Evolutionary conservation across 2,329 filamentous ascomycete genomes (phyloP), one percentile per base, ranked within the genome.

Genomic region (Claviceps purpurea): DNA sequence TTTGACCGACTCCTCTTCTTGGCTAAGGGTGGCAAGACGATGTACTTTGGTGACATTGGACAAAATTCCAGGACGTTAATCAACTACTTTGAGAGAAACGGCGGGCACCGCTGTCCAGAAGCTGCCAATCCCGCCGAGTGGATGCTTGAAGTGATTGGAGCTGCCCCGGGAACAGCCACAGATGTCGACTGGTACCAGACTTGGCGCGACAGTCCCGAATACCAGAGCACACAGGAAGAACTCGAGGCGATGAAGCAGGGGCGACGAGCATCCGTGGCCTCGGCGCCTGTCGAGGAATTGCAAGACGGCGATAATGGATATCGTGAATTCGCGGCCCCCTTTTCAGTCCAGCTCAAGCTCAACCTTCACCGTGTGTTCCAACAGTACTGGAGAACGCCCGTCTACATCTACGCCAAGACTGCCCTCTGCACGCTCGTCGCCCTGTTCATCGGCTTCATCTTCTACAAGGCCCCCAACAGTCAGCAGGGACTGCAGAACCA

Each of bases 321-420:
- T 68, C 77, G 80, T 55, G 87, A 95, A 65, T 95, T 95, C 55
- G 89, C 89, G 3, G 86, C 87, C 5, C 79, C 85, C 0, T 88
- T 94, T 63, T 61, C 58, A 42, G 62, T 72, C 7, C 89, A 95
- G 66, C 70, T 91, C 43, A 70, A 68, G 52, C 75, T 83, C 62
- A 86, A 88, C 52, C 76, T 80, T 18, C 65, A 77, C 57, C 87
- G 89, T 61, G 85, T 93, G 26, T 93, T 93, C 73, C 79, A 90
- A 63, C 89, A 95, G 66, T 94, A 93, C 76, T 95, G 89, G 89
- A 85, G 89, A 55, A 90, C 84, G 0, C 89, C 89, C 0, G 78
- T 82, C 5, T 95, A 95, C 72, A 90, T 95, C 66, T 94, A 91
- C 72, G 84, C 86, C 61, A 95, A 95, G 73, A 65, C 75, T 0